Conservation (phyloP, 2,329 filamentous ascomycete species). For the Venturia nashicola region DNA sequence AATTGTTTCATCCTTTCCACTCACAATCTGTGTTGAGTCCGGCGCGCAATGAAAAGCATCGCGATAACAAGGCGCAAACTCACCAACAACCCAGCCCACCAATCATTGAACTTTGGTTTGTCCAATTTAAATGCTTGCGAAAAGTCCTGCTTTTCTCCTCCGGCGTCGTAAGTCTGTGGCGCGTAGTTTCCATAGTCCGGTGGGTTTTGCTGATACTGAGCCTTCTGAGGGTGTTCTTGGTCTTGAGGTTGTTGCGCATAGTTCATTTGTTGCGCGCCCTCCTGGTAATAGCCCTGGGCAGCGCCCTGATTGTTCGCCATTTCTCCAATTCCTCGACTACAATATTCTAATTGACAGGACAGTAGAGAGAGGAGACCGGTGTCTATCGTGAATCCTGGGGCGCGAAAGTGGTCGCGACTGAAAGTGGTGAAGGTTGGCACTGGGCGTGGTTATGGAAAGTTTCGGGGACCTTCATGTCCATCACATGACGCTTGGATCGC, state of each 20-base stretch:
- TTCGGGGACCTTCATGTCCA: not conserved
- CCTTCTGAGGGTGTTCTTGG: not conserved
- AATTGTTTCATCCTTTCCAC: not conserved
- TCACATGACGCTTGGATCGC: not conserved
- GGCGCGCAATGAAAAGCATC: conserved; percentile 13
- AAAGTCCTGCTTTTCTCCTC: conserved; percentile 45
- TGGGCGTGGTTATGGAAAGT: not conserved
- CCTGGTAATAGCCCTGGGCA: conserved; percentile 8
- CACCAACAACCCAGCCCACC: conserved; percentile 76
- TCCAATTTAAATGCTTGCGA: conserved; percentile 73
- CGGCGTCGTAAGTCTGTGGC: conserved; percentile 14
- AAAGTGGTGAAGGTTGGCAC: too few relatives aligned
- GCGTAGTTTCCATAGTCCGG: conserved; percentile 15
- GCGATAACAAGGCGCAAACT: conserved; percentile 4
- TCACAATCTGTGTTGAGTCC: not conserved
- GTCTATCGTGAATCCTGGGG: not conserved
- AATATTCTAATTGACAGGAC: too few relatives aligned
- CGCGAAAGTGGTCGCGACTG: not conserved
- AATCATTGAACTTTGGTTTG: conserved; percentile 77
- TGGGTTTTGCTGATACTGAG: conserved; percentile 8
- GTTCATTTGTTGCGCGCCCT: not conserved
- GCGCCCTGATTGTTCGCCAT: conserved; percentile 3
- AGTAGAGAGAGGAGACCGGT: too few relatives aligned
- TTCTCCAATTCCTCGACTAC: not conserved
- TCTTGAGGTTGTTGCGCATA: not conserved